These are phyloP conservation scores for Talaromyces proteolyticus DNA, from an alignment of 495 filamentous ascomycete species.

Conservation along the genomic window DNA sequence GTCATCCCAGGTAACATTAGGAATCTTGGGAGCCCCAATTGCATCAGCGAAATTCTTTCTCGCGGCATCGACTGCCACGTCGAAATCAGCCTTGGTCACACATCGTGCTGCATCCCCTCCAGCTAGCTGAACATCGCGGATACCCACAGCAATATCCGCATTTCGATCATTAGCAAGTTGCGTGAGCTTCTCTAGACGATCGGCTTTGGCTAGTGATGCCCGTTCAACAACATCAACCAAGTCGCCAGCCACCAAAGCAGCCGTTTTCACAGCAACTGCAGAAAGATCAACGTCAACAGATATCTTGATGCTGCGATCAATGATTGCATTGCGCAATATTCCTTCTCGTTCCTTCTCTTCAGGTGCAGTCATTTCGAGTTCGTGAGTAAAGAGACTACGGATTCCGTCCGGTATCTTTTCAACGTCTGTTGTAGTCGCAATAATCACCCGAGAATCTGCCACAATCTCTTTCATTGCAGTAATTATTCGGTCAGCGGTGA, in stretches of 20 bases:
- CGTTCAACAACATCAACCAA: slow-evolving; percentile 91
- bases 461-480: slow-evolving; percentile 76
- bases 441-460: slow-evolving; percentile 64
- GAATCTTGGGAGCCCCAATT: slow-evolving; percentile 97
- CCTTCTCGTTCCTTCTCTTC: slow-evolving; percentile 91
- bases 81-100: slow-evolving; percentile 83
- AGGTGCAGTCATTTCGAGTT: slow-evolving; percentile 88
- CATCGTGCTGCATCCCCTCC: slow-evolving; percentile 75
- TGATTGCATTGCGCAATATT: slow-evolving; percentile 69
- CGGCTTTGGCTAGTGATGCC: slow-evolving; percentile 66
- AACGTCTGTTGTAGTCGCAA: slow-evolving; percentile 91
- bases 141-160: slow-evolving; percentile 40
- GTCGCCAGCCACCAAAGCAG: slow-evolving; percentile 90
- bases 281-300: slow-evolving; percentile 76
- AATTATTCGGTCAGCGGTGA: slow-evolving; percentile 86
- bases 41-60: slow-evolving; percentile 96
- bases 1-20: slow-evolving; percentile 93
- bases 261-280: slow-evolving; percentile 86
- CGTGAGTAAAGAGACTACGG: slow-evolving; percentile 87
- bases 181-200: slow-evolving; percentile 67
- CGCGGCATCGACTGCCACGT: slow-evolving; percentile 84
- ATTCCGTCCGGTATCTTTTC: slow-evolving; percentile 90
- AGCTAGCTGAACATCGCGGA: slow-evolving; percentile 82
- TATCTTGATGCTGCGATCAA: slow-evolving; percentile 64
- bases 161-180: slow-evolving; percentile 29